Evolutionary conservation across 78 protist genomes (phyloP), one percentile per base, ranked within the genome.

Genomic region (Blattamonas nauphoetae): DNA sequence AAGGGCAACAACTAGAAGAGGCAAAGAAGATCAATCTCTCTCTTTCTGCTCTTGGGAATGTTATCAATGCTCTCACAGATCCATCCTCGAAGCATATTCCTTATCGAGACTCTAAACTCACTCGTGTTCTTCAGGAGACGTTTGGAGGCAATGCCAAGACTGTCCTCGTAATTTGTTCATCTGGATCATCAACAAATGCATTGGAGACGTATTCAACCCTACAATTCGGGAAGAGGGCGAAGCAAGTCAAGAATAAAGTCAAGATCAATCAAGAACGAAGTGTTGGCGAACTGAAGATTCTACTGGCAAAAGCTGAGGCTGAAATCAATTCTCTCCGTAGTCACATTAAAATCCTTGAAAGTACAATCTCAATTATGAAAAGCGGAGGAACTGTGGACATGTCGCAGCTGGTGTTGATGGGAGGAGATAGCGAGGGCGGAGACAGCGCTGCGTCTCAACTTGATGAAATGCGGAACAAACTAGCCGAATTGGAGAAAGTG

Each of bases 81-180:
- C 33, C 81, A 0, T 38, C 55, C 45, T 11, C 41, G n/a, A 41
- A 33, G 0, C 90, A 90, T 82, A 85, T 93, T 43, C 95, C 95
- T 1, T 93, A 93, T 87, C 84, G 95, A 1, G 93, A 90, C 88
- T 90, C 92, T 34, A 93, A 91, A 87, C 93, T 93, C n/a, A 93
- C 94, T 0, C 63, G 92, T 0, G 79, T 93, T 1, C 88, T 92
- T 33, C 87, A 90, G 45, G 90, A 88, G 38, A 55, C 77, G 4
- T 32, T 88, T 3, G 90, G 90, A 0, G 90, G 90, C 63, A 88
- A 88, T 6, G 0, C 44, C 2, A n/a, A 1, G 78, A 88, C 90
- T 29, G n/a, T 85, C 0, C 64, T 88, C 43, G 41, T 88, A 5
- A 82, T 88, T 36, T 85, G 86, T 4, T 1, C 63, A n/a, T 81